Percentiles rank a stretch among this genome's conserved stretches.
phyloP scores from a whole-genome alignment of 176 grass and related monocot genomes.

The Stipa capillata region DNA sequence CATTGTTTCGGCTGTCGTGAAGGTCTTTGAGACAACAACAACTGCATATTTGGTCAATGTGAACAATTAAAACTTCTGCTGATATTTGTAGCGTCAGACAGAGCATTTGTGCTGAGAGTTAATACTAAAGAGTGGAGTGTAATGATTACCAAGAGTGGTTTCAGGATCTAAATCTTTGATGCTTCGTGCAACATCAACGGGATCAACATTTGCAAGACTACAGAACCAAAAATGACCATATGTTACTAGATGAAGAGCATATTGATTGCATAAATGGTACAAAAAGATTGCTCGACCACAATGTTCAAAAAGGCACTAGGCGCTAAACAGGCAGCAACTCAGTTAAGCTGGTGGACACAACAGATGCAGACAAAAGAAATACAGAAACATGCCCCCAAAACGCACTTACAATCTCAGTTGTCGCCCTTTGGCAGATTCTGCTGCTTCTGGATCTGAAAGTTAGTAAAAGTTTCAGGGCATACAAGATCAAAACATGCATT shows the following conservation, averaged over 20 bases:
- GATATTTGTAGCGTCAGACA: slow-evolving; percentile 6
- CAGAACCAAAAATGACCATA: slow-evolving; percentile 17
- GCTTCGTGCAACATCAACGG: slow-evolving; percentile 90
- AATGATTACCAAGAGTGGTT: slow-evolving; percentile 82
- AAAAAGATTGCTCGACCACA: not conserved
- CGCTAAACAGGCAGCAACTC: too few species aligned
- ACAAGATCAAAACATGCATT: not conserved
- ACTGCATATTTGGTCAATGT: slow-evolving; percentile 33
- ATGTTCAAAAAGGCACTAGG: not conserved
- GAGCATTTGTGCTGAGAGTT: not conserved
- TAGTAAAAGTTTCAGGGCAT: not conserved
- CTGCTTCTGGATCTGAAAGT: slow-evolving; percentile 80
- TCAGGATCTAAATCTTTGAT: slow-evolving; percentile 91
- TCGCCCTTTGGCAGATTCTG: slow-evolving; percentile 67
- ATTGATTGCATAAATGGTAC: not conserved
- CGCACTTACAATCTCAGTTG: slow-evolving; percentile 92
- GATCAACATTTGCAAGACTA: slow-evolving; percentile 99
- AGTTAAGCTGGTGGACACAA: not conserved
- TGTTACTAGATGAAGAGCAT: slow-evolving; percentile 11
- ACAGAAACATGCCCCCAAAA: not conserved
- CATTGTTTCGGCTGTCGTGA: slow-evolving; percentile 99
- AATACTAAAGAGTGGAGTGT: not conserved
- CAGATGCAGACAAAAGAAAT: not conserved
- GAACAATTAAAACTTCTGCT: not conserved
- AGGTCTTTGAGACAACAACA: slow-evolving; percentile 98